Base-by-base conservation (phyloP, 179 eudicot species). In the Corrigiola litoralis region DNA sequence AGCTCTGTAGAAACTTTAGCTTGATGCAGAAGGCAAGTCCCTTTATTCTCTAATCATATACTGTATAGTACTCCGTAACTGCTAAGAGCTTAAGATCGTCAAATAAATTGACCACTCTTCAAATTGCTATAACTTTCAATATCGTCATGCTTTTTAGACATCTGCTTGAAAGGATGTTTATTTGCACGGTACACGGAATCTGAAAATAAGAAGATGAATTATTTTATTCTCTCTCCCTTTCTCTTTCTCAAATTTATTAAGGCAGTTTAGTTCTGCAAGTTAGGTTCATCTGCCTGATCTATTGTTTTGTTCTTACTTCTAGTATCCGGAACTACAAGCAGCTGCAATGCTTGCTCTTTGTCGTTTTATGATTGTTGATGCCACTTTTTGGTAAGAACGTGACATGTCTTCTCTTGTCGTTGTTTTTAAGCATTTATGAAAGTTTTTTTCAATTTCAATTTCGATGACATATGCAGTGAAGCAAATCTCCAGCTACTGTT, bases 331-430 rank as follows among this genome's bases (percentile, higher is more conserved):
- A 59, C 86, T 94, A 65, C 99, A 94, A 75, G 89, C 94, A 49
- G 81, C 99, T 71, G 97, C 88, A 53, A 94, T 94, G 99, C 99
- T 90, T 67, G 97, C 99, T 65, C 79, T 94, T 57, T 90, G 97
- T 69, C 87, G 94, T 54, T 84, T 94, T 67, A 94, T 90, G 99
- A 86, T 94, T 44, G 84, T 90, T 55, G 99, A 94, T 83, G 87
- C 95, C 33, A 77, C 81, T 49, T 90, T 92, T 82, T 94, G 99
- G 99, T 94, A 74, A 74, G 80, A 34, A 36, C 27, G 44, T 27
- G 16, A 60, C 44, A 32, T 57, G 10, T 68, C n/a, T 23, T 60
- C 6, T 14, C 29, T 51, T 31, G 21, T 51, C 49, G 24, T 25
- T 32, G 25, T 51, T 33, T 33, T 61, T 28, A 41, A 34, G 32